Conservation (phyloP, 1,139 yeast species). For the Torulaspora globosa region DNA sequence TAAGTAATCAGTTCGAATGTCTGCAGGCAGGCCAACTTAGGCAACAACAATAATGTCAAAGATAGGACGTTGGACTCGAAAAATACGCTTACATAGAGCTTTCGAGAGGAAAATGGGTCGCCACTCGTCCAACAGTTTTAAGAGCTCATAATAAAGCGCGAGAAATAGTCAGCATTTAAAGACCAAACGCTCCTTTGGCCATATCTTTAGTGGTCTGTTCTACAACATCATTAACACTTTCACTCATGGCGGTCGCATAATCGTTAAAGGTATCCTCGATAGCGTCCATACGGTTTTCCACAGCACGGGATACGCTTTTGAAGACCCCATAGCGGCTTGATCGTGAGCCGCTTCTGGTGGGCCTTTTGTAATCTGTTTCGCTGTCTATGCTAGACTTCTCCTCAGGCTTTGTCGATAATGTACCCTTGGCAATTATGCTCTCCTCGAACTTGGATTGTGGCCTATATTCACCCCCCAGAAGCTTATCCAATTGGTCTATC, state of each 20-base stretch:
- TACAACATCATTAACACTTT: conserved; percentile 50
- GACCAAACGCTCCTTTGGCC: conserved; percentile 53
- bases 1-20: too few relatives aligned
- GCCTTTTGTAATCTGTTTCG: conserved; percentile 47
- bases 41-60: too few relatives aligned
- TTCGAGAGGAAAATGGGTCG: neutral
- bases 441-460: conserved; percentile 53
- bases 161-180: conserved; percentile 30
- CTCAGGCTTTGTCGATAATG: conserved; percentile 41
- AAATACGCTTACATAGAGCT: neutral
- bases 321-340: conserved; percentile 40
- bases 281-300: conserved; percentile 52
- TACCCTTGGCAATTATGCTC: conserved; percentile 53
- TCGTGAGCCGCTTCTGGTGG: conserved; percentile 42
- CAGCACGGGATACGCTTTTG: conserved; percentile 43
- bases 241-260: conserved; percentile 54
- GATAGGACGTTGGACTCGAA: too few relatives aligned
- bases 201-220: conserved; percentile 50
- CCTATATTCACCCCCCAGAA: conserved; percentile 61
- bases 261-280: conserved; percentile 56
- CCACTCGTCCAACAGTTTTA: neutral
- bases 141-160: neutral
- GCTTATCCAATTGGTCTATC: conserved; percentile 52
- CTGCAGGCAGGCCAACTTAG: too few relatives aligned
- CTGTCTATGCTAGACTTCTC: conserved; percentile 14